Conservation (phyloP, 495 filamentous ascomycete genomes). For the Viridothelium virens region DNA sequence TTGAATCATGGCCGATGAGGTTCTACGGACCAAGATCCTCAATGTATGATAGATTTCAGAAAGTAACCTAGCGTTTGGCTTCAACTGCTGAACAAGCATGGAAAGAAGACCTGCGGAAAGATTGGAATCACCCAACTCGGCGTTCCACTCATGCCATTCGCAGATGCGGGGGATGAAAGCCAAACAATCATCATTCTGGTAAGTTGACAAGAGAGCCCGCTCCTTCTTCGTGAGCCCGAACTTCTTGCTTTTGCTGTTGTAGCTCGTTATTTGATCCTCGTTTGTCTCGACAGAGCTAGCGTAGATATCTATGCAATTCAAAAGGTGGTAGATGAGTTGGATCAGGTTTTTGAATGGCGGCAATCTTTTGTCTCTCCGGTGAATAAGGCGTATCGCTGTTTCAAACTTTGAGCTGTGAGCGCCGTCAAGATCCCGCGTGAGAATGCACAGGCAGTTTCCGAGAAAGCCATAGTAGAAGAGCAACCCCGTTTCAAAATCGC, state of each 20-base stretch:
- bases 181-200: not conserved
- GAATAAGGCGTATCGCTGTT: not conserved
- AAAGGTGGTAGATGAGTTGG: not conserved
- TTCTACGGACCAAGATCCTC: not conserved
- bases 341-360: conserved; percentile 4
- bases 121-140: not conserved
- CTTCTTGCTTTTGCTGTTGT: not conserved
- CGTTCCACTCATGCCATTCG: not conserved
- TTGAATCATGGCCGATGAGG: not conserved
- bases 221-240: not conserved
- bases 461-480: conserved; percentile 12
- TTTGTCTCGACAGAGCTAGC: not conserved
- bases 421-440: not conserved
- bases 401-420: not conserved
- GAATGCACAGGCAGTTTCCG: not conserved
- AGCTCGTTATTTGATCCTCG: not conserved
- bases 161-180: not conserved
- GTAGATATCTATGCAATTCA: not conserved
- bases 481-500: conserved; percentile 6
- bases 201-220: not conserved
- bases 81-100: not conserved
- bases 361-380: not conserved
- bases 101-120: not conserved
- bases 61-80: not conserved
- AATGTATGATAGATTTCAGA: not conserved